Evolutionary conservation across 2,329 filamentous ascomycete genomes (phyloP), one percentile per base, ranked within the genome.

Genomic region (Diaporthe ilicicola): DNA sequence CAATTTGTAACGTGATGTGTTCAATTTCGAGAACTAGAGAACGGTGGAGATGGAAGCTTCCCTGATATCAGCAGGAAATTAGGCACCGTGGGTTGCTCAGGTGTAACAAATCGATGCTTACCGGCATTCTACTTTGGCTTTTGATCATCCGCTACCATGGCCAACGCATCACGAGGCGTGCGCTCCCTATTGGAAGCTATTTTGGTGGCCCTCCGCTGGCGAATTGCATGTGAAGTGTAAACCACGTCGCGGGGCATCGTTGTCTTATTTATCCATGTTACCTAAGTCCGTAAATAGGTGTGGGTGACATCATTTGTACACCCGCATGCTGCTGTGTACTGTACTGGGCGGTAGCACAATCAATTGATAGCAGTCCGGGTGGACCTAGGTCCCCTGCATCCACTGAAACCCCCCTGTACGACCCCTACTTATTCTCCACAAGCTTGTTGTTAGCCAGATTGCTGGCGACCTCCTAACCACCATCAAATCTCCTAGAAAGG

Each of bases 361-460:
- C 37, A 15, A 50, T 32, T 10, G 42, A 48, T 48, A 37, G 32
- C 27, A 37, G 44, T 19, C 19, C 10, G 4, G 59, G 59, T 64
- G 59, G 59, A 37, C 59, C 44, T 64, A 50, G 56, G 59, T n/a
- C 53, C 61, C 61, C 62, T 59, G 70, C 54, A 48, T 32, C 62
- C 68, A 61, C 68, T 44, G 22, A 27, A 61, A 70, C 61, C 69
- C 68, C 71, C 54, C 34, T 70, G 65, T 6, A 55, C 54, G 54
- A 69, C 59, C 70, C 70, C 66, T 72, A 62, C 65, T 50, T 66
- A 42, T 48, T 59, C 70, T 53, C 70, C 70, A 70, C 70, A 69
- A 64, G 48, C 55, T 46, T 64, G 13, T 46, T 64, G 50, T 65
- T 68, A 75, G 73, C n/a, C 76, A 77, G n/a, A 66, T 72, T n/a